phyloP scores from a whole-genome alignment of 352 stramenopile genomes.

The Phytophthora megakarya region DNA sequence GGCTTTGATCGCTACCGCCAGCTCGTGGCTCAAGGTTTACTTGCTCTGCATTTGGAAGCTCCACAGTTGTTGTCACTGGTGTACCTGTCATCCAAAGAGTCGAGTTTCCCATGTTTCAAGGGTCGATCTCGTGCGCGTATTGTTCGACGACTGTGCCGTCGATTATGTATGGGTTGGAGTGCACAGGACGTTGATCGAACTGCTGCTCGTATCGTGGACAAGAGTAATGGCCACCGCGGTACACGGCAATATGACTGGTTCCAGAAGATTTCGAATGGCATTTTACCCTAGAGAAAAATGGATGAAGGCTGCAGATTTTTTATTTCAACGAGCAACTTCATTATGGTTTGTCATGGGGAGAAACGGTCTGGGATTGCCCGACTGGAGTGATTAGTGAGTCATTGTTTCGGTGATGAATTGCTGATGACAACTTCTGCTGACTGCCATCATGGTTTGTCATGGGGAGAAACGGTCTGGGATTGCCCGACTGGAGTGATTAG shows the following conservation, averaged over 20 bases:
- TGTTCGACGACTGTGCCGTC: constrained; percentile 54
- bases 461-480: too few relatives aligned
- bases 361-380: too few relatives aligned
- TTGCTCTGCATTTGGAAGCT: constrained; percentile 92
- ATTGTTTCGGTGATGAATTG: too few relatives aligned
- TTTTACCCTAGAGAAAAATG: constrained; percentile 41
- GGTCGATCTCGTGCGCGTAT: constrained; percentile 46
- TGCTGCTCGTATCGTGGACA: constrained; percentile 65
- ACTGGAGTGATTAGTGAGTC: too few relatives aligned
- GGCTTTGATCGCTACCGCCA: constrained; percentile 93
- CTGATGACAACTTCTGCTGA: too few relatives aligned
- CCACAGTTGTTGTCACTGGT: constrained; percentile 92
- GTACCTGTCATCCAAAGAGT: constrained; percentile 91
- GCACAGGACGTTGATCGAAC: constrained; percentile 58
- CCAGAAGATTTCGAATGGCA: constrained; percentile 88
- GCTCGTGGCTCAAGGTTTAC: constrained; percentile 92
- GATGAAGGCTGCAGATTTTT: too few relatives aligned
- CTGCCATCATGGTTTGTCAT: too few relatives aligned
- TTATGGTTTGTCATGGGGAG: too few relatives aligned
- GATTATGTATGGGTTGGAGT: constrained; percentile 62
- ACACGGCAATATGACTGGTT: constrained; percentile 90
- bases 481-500: too few relatives aligned
- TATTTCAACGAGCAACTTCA: too few relatives aligned
- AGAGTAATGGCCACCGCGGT: constrained; percentile 76
- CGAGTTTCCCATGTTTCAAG: constrained; percentile 94